Base-by-base conservation (phyloP, 1,139 yeast genomes). In the Taiozyma sp. region DNA sequence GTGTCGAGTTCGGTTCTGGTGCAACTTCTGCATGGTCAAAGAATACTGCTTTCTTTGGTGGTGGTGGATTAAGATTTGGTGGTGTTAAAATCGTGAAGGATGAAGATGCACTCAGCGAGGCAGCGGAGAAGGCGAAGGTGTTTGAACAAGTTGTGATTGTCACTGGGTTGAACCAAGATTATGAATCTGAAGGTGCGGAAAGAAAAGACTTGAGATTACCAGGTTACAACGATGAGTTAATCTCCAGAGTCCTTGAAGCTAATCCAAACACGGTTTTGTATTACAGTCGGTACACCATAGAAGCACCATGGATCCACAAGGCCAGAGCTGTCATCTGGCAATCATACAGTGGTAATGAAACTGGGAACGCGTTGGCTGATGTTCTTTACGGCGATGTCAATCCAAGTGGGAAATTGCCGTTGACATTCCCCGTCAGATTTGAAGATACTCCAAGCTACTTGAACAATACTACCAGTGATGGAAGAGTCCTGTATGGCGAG, bases 231-330 rank as follows among this genome's bases (percentile, higher is more conserved):
- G 72, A 79, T 53, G 66, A 70, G 44, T 67, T 81, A 49, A 69
- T 80, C 26, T 65, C 61, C 35, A 77, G 69, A 35, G 72, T 81
- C 16, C 54, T 70, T 39, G 66, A 67, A 46, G 83, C 68, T 42
- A 79, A 79, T 57, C 71, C 74, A 32, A 75, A 78, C 56, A 72
- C 76, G 14, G 73, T 78, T 16, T 80, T 43, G 82, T 80, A 24
- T 74, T 76, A 62, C 84, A 80, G 62, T 72, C 81, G 85, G 86
- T 43, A 72, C 83, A 6, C 85, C 86, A 0, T 80, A 32, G 68
- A 76, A 30, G 68, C 81, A 71, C 81, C 83, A 16, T 80, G 85
- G 83, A 62, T 68, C 6, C 63, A 69, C 26, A 61, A 73, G 40
- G 77, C 74, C 19, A 69, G 68, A 43, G 75, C 76, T 3, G 56